Evolutionary conservation across 2,329 filamentous ascomycete genomes (phyloP), one percentile per base, ranked within the genome.

Genomic region (Nemania bipapillata): DNA sequence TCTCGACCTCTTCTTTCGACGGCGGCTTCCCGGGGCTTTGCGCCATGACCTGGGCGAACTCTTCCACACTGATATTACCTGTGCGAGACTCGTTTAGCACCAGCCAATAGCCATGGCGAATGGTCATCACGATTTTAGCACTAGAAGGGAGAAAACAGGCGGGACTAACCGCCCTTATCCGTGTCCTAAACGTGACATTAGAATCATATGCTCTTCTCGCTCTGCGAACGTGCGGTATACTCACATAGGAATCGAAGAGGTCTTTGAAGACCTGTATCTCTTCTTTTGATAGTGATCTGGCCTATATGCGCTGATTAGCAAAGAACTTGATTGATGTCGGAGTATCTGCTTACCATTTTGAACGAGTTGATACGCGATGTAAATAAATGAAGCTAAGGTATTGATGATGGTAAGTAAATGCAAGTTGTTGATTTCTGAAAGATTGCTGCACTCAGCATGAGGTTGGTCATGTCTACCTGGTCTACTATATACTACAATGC

Each of bases 31-130:
- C 75, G 1, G 73, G 75, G 69, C 64, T 80, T 73, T 72, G 76
- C 47, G 73, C 74, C 79, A 81, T 79, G 32, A 80, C 79, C 32
- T 78, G 76, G 15, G 77, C 79, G 58, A 81, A 81, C 65, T 81
- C 79, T 54, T 81, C 79, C 6, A 79, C 77, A 4, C 73, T 77
- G 58, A 81, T 81, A 58, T 79, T 80, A 28, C 79, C 79, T 75
- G 11, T 9, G 26, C 35, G 35, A 55, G 22, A n/a, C 17, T 26
- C 22, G 8, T 47, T 37, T 37, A 50, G 26, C 35, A 32, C 30
- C 9, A 40, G 37, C 53, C 22, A 22, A 24, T 20, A 5, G 22
- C 26, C 35, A 37, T 28, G 28, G 12, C 7, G 22, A 30, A 50
- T 47, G 15, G 22, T 20, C 42, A 45, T 11, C 24, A n/a, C n/a